Evolutionary conservation across 768 basidiomycete species (phyloP).

Genomic region (Porphyrellus cyaneotinctus): DNA sequence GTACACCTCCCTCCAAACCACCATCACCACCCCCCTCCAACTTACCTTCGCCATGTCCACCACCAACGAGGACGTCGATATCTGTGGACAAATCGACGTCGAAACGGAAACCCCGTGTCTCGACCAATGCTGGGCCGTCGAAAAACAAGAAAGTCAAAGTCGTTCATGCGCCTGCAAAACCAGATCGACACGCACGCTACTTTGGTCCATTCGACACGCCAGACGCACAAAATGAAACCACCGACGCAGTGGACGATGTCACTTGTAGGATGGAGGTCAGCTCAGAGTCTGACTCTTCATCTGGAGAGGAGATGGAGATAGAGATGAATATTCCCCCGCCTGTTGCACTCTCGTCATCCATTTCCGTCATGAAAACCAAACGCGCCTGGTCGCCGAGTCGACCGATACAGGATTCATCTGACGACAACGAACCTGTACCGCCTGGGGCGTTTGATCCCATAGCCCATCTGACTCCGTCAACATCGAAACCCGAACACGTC

Average conservation of each 20-base stretch:
- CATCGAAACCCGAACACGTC: slow-evolving; percentile 13
- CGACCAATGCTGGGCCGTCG: slow-evolving; percentile 16
- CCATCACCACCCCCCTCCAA: slow-evolving; percentile 7
- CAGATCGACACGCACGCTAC: slow-evolving; percentile 25
- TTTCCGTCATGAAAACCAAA: slow-evolving; percentile 17
- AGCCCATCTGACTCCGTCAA: not conserved
- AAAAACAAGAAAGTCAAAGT: slow-evolving; percentile 31
- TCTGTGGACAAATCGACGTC: slow-evolving; percentile 25
- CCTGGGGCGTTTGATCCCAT: slow-evolving; percentile 2
- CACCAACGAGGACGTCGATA: slow-evolving; percentile 2
- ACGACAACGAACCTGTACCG: slow-evolving; percentile 36
- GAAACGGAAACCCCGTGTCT: slow-evolving; percentile 44
- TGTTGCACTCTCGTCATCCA: slow-evolving; percentile 8
- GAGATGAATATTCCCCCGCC: slow-evolving; percentile 14
- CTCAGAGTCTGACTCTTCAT: slow-evolving; percentile 29
- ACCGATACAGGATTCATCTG: slow-evolving; percentile 45
- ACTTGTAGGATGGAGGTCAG: slow-evolving; percentile 33
- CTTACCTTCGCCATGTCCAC: slow-evolving; percentile 10
- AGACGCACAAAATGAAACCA: slow-evolving; percentile 19
- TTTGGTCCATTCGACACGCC: slow-evolving; percentile 35
- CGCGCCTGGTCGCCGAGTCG: slow-evolving; percentile 61
- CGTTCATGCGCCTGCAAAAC: slow-evolving; percentile 25
- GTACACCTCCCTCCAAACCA: slow-evolving; percentile 9
- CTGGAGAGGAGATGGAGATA: slow-evolving; percentile 24
- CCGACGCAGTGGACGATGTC: slow-evolving; percentile 27